A percentile compares a stretch with the other conserved stretches of the same genome.
Evolutionary conservation across 371 early-diverging fungal species (phyloP).

Genomic region (Mucor piriformis): DNA sequence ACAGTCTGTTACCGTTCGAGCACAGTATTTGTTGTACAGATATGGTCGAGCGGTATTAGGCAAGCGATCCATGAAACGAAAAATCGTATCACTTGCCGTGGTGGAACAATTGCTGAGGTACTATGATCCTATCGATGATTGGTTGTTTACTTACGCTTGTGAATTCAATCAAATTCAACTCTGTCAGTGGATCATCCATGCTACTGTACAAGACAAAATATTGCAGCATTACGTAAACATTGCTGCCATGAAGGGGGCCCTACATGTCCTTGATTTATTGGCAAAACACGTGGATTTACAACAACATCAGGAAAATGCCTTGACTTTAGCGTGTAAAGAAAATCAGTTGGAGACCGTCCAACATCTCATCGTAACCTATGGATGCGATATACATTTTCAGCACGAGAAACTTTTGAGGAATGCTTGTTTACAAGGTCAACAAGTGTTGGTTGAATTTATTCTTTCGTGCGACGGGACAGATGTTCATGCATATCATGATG

Average conservation of each 20-base stretch:
- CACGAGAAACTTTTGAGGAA: slow-evolving; percentile 32
- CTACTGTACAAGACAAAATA: no score
- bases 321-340: slow-evolving; percentile 33
- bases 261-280: slow-evolving; percentile 31
- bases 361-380: slow-evolving; percentile 24
- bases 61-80: slow-evolving; percentile 26
- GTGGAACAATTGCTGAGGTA: slow-evolving; percentile 31
- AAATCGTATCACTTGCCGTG: slow-evolving; percentile 27
- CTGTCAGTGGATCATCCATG: slow-evolving; percentile 19
- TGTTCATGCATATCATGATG: slow-evolving; percentile 42
- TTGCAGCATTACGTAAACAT: slow-evolving; percentile 20
- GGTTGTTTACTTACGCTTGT: slow-evolving; percentile 30
- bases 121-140: slow-evolving; percentile 34
- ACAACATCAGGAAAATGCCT: slow-evolving; percentile 17
- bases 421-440: slow-evolving; percentile 61
- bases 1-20: slow-evolving; percentile 27
- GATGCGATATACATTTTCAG: slow-evolving; percentile 26
- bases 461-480: slow-evolving; percentile 59
- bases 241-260: slow-evolving; percentile 35
- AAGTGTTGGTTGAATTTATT: slow-evolving; percentile 52
- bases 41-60: slow-evolving; percentile 39
- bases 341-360: slow-evolving; percentile 33
- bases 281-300: slow-evolving; percentile 23
- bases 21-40: slow-evolving; percentile 32
- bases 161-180: slow-evolving; percentile 20